Conservation (phyloP, 2,329 filamentous ascomycete genomes). For the Gliomastix tumulicola region DNA sequence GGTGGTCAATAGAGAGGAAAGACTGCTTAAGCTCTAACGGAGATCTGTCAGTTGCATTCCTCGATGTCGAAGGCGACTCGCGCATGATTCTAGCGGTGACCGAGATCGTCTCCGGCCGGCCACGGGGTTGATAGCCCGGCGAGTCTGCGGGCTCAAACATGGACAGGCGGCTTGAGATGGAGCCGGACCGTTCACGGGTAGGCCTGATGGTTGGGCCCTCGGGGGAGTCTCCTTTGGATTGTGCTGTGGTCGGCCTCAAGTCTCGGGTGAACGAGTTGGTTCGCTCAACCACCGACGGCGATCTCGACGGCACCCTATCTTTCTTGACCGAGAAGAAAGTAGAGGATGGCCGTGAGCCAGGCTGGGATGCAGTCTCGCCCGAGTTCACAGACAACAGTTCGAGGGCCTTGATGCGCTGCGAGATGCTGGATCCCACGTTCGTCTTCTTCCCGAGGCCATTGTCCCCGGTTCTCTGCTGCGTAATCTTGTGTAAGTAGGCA, state of each 20-base stretch:
- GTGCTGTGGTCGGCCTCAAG: conserved; percentile 14
- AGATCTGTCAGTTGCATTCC: conserved; percentile 22
- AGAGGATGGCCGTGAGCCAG: conserved; percentile 37
- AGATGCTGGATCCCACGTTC: conserved; percentile 85
- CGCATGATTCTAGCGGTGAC: conserved; percentile 81
- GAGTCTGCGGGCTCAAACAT: conserved; percentile 38
- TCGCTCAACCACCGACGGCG: conserved; percentile 38
- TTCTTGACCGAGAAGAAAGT: conserved; percentile 55
- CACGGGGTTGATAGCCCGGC: conserved; percentile 27
- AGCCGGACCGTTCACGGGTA: conserved; percentile 39
- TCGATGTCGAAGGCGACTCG: conserved; percentile 32
- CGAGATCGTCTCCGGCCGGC: conserved; percentile 69
- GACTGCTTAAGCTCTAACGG: conserved; percentile 50
- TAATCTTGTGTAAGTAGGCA: conserved; percentile 46
- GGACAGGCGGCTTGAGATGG: conserved; percentile 47
- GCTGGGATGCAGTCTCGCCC: conserved; percentile 11
- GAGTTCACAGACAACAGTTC: conserved; percentile 60
- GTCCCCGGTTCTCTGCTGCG: conserved; percentile 35
- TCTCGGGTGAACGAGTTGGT: conserved; percentile 27
- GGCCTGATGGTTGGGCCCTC: conserved; percentile 27
- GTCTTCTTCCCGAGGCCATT: conserved; percentile 50
- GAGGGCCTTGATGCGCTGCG: conserved; percentile 87
- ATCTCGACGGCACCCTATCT: conserved; percentile 32
- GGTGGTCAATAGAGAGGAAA: conserved; percentile 51
- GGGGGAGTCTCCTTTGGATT: conserved; percentile 38